Base-by-base conservation (phyloP, 2,329 filamentous ascomycete genomes). In the Xylariomycetidae sp. region DNA sequence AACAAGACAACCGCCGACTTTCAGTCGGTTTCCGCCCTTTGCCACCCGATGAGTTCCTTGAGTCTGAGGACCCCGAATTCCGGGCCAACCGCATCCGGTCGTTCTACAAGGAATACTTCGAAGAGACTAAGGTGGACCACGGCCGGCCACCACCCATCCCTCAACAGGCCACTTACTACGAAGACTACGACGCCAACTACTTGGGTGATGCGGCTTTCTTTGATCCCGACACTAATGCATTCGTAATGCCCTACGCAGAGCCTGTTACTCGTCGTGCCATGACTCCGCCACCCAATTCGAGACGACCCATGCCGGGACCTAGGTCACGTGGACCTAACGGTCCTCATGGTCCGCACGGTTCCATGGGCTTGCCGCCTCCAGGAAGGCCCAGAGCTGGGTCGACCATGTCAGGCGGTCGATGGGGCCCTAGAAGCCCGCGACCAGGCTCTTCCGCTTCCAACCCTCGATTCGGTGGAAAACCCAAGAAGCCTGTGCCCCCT, bases 91-190 rank as follows among this genome's bases (percentile, higher is more conserved):
- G 92, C 38, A 98, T 98, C 48, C 79, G 92, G 58, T 98, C 92
- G 4, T 98, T 98, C 69, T 98, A 98, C 70, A 96, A 96, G 67
- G 92, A 98, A 58, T 98, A 98, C 66, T 98, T 98, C 50, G 92
- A 97, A 46, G 90, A 96, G 26, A 78, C 40, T 17, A 49, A 53
- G 44, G 34, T 44, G 9, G 42, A 54, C 27, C 31, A 31, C 25
- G 46, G 43, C 15, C 47, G 40, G 36, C 41, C 49, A 25, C 46
- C 46, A 15, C 46, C 47, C 10, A 30, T 49, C 25, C 45, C 49
- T 17, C 48, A 45, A 29, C 39, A 33, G 16, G 46, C 53, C 12
- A 57, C 70, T 34, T 85, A 89, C 59, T 82, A 85, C 42, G 85
- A 89, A 50, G 85, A 90, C 49, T 86, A 87, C 51, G 80, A 84